These are phyloP conservation scores for Oidiodendron maius DNA, from an alignment of 495 filamentous ascomycete species.

Conservation along the genomic window DNA sequence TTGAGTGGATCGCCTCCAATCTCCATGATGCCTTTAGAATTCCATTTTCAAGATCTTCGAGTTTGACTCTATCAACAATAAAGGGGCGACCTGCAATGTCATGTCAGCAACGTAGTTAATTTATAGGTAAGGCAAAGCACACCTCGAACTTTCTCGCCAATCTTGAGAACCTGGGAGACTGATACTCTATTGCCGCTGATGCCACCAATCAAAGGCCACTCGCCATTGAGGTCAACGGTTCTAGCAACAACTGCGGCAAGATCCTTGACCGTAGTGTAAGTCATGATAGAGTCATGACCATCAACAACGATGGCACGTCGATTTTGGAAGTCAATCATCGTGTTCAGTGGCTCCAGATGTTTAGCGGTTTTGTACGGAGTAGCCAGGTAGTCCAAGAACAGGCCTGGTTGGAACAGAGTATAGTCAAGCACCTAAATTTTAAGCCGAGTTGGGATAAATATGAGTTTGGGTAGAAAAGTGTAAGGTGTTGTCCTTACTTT, in stretches of 20 bases:
- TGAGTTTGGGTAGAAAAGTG: neutral
- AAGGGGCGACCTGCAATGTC: conserved; percentile 30
- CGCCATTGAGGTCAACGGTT: conserved; percentile 45
- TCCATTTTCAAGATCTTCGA: conserved; percentile 39
- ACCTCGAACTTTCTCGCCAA: conserved; percentile 48
- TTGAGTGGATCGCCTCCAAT: conserved; percentile 33
- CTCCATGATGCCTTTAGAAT: conserved; percentile 39
- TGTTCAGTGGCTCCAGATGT: conserved; percentile 37
- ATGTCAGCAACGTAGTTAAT: conserved; percentile 1
- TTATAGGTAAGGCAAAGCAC: conserved; percentile 6
- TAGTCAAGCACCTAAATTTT: conserved; percentile 52
- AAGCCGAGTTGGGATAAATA: conserved; percentile 3
- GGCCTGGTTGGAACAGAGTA: conserved; percentile 48
- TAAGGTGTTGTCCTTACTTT: conserved; percentile 28
- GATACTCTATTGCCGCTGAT: conserved; percentile 41
- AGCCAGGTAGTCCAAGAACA: conserved; percentile 49
- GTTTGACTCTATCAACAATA: conserved; percentile 35
- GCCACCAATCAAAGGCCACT: conserved; percentile 50
- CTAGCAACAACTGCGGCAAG: conserved; percentile 36
- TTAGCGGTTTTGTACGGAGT: conserved; percentile 42
- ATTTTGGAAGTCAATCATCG: conserved; percentile 39
- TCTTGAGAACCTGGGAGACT: conserved; percentile 32
- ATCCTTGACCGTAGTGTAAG: conserved; percentile 41
- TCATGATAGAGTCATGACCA: conserved; percentile 35
- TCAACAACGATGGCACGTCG: conserved; percentile 43